phyloP scores from a whole-genome alignment of 108 stramenopile species.

The Schizochytrium sp. region DNA sequence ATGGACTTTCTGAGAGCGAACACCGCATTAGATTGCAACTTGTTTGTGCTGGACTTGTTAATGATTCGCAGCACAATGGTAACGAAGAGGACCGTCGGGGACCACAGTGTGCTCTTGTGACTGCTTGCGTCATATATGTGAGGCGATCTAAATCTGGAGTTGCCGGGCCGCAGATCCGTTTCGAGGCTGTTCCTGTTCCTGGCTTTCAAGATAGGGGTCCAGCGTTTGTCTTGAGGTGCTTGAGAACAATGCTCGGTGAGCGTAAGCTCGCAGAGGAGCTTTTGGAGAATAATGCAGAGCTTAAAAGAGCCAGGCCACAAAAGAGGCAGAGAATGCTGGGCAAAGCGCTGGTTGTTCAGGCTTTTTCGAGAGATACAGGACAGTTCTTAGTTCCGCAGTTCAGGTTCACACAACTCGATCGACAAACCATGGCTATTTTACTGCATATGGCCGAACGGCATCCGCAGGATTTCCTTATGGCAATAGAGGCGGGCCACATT shows the following conservation, averaged over 20 bases:
- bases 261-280: neutral
- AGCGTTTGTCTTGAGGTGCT: neutral
- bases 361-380: neutral
- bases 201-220: constrained; percentile 26
- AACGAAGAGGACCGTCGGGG: constrained; percentile 58
- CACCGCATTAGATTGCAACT: constrained; percentile 12
- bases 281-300: neutral
- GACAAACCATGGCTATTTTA: neutral
- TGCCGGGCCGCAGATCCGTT: neutral
- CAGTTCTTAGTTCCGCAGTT: neutral
- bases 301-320: neutral
- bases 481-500: neutral
- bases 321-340: neutral
- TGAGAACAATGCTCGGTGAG: neutral
- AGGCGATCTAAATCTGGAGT: neutral
- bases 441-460: neutral
- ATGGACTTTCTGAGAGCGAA: constrained; percentile 17
- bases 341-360: neutral
- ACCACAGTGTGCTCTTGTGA: constrained; percentile 20
- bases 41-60: constrained; percentile 44
- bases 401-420: neutral
- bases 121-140: constrained; percentile 35
- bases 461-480: neutral
- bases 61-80: constrained; percentile 56
- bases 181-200: neutral